phyloP scores from a whole-genome alignment of 1,284 basidiomycete genomes.

The Boletus sp. region DNA sequence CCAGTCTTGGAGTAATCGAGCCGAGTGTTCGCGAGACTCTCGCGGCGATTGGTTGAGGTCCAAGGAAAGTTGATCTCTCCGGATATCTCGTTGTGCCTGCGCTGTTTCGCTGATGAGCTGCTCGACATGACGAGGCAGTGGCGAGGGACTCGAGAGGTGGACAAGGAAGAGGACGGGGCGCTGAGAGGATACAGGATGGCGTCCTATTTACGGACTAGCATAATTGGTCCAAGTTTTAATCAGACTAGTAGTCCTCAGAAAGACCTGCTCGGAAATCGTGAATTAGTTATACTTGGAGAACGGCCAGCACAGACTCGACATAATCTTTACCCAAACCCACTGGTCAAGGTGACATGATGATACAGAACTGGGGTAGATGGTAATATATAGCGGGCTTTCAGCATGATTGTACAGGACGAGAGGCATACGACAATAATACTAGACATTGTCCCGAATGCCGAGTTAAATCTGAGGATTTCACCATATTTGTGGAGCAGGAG shows the following conservation, averaged over 20 bases:
- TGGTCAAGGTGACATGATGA: constrained; percentile 6
- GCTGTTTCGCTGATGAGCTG: constrained; percentile 9
- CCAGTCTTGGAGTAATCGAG: constrained; percentile 1
- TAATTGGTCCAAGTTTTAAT: constrained; percentile 14
- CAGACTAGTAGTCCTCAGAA: constrained; percentile 5
- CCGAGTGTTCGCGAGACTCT: neutral
- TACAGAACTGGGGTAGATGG: constrained; percentile 7
- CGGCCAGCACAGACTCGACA: neutral
- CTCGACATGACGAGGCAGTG: constrained; percentile 9
- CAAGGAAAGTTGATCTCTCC: constrained; percentile 4
- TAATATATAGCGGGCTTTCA: constrained; percentile 21
- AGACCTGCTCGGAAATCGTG: constrained; percentile 5
- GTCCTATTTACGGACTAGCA: constrained; percentile 2
- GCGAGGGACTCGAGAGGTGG: neutral
- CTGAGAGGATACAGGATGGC: neutral
- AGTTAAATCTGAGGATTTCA: constrained; percentile 26
- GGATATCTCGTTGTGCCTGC: constrained; percentile 1
- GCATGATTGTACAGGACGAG: constrained; percentile 22
- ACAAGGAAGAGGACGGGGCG: neutral
- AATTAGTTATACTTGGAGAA: neutral
- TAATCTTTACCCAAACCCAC: constrained; percentile 1
- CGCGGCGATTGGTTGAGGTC: neutral
- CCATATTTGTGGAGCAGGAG: constrained; percentile 69
- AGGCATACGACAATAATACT: constrained; percentile 24
- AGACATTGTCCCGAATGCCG: constrained; percentile 9